Evolutionary conservation across 2,329 filamentous ascomycete genomes (phyloP), one percentile per base, ranked within the genome.

Genomic region (Dactylonectria macrodidyma): DNA sequence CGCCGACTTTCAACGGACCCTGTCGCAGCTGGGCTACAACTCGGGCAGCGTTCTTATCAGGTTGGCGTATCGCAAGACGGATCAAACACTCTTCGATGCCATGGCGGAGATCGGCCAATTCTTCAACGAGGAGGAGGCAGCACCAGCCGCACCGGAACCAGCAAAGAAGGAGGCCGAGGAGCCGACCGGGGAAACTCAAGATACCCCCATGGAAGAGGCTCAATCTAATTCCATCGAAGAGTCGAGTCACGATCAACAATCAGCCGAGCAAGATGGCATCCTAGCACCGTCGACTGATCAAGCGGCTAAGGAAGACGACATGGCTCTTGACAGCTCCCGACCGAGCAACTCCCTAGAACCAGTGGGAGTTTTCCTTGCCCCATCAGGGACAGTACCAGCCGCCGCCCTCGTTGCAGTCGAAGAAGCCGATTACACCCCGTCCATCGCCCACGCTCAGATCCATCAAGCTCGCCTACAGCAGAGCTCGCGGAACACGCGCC

Each of bases 1-100:
- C 75, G 85, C 86, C 19, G 95, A 97, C 76, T 87, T 98, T 65
- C 94, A 98, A 79, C 97, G 97, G 85, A 95, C 94, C 1, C 82
- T 99, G 52, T 91, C 91, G 5, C 94, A 97, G 79, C 84, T 98
- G 19, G 96, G 96, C 0, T 92, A 97, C 76, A 97, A 95, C 78
- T 92, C 90, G 55, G 95, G 96, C 6, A 95, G 89, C 76, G 91
- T 93, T 5, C 83, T 97, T 62, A 86, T 99, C 62, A 89, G 93
- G 65, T 82, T 99, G 67, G 90, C 86, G 38, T 98, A 95, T 82
- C 90, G 88, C 77, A 87, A 87, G 70, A 96, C 93, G 7, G 91
- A 92, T 12, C 90, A 89, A 78, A 95, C 95, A 2, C 82, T 98
- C 33, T 93, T 94, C 73, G 93, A 95, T 70, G 95, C 95, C 10